Percentiles rank a stretch among this genome's conserved stretches.
These are phyloP conservation scores for Periconia digitata DNA, from an alignment of 2,329 filamentous ascomycete species.

Conservation along the genomic window DNA sequence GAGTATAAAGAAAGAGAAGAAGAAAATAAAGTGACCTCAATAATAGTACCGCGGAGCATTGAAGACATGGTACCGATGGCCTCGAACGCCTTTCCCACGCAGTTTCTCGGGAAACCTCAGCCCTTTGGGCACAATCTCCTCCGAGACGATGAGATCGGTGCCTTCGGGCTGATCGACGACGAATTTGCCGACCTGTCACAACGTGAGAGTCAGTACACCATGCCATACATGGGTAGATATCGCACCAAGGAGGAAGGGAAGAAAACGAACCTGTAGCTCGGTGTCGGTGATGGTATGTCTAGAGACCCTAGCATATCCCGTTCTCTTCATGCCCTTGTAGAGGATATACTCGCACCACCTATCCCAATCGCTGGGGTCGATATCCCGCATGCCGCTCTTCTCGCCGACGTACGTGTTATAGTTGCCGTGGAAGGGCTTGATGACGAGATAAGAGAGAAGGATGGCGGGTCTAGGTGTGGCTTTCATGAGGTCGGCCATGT, in stretches of 20 bases:
- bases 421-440: conserved; percentile 85
- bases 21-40: conserved; percentile 13
- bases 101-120: conserved; percentile 85
- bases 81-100: conserved; percentile 80
- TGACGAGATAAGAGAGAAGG: conserved; percentile 89
- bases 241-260: not conserved
- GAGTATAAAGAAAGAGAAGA: too few species aligned
- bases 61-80: conserved; percentile 93
- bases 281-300: conserved; percentile 94
- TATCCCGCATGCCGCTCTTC: conserved; percentile 88
- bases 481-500: conserved; percentile 86
- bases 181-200: conserved; percentile 77
- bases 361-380: conserved; percentile 91
- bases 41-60: conserved; percentile 59
- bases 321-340: conserved; percentile 83
- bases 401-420: conserved; percentile 95
- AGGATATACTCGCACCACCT: conserved; percentile 99
- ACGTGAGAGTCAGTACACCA: conserved; percentile 8
- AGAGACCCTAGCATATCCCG: conserved; percentile 87
- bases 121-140: conserved; percentile 74
- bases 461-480: conserved; percentile 77
- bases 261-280: conserved; percentile 73
- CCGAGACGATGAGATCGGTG: conserved; percentile 67
- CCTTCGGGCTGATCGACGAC: conserved; percentile 72
- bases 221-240: not conserved